phyloP scores from a whole-genome alignment of 1,284 basidiomycete species.

The Trichosporon faecale region DNA sequence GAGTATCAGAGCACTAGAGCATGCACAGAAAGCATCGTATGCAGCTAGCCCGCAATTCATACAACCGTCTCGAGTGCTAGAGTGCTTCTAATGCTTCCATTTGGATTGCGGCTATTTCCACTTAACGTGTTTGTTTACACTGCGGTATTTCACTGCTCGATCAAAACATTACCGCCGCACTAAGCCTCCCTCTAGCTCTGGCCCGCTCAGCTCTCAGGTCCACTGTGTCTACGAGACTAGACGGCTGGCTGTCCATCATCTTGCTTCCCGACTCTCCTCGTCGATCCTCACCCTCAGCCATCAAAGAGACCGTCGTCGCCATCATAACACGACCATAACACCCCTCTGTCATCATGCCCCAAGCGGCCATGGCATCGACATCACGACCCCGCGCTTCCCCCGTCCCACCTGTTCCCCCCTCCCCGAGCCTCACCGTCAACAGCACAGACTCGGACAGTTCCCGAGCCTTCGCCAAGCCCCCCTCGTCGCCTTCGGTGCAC shows the following conservation, averaged over 20 bases:
- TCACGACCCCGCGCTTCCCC: not conserved
- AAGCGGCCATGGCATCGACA: constrained; percentile 6
- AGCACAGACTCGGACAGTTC: constrained; percentile 7
- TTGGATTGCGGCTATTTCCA: not conserved
- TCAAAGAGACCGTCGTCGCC: not conserved
- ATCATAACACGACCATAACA: not conserved
- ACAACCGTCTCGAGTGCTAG: not conserved
- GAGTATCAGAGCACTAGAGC: not conserved
- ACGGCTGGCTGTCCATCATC: not conserved
- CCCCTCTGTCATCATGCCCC: not conserved
- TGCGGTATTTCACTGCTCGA: not conserved
- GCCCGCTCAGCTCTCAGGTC: no score
- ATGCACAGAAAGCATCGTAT: not conserved
- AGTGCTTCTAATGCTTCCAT: not conserved
- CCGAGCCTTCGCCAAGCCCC: not conserved
- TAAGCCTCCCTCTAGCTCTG: no score
- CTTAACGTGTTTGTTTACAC: not conserved
- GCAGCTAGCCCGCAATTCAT: not conserved
- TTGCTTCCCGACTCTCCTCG: not conserved
- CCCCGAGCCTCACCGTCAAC: constrained; percentile 5
- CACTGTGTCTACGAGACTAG: not conserved
- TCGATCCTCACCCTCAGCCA: not conserved
- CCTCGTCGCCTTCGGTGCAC: constrained; percentile 1
- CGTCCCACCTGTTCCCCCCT: not conserved
- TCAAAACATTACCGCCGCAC: not conserved